phyloP scores from a whole-genome alignment of 306 rosid genomes.

The Pyrus pyrifolia region DNA sequence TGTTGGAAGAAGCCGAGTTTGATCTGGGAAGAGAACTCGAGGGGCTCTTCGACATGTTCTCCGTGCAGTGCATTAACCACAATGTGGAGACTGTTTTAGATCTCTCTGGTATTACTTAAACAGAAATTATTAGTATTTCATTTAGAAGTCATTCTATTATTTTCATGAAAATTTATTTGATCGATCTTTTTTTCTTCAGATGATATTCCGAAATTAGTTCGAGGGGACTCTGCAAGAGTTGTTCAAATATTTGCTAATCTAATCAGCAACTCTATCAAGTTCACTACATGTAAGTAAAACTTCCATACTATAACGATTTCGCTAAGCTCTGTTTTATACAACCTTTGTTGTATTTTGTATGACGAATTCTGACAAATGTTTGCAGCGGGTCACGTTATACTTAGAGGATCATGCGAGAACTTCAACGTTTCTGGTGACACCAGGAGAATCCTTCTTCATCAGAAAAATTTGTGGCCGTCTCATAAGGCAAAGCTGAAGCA shows the following conservation, averaged over 20 bases:
- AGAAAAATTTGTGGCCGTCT: constrained; percentile 43
- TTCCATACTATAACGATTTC: background rate
- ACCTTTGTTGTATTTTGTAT: background rate
- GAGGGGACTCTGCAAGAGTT: constrained; percentile 95
- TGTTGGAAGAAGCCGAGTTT: constrained; percentile 88
- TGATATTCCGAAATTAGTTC: constrained; percentile 84
- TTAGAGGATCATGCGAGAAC: constrained; percentile 84
- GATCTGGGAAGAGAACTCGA: constrained; percentile 95
- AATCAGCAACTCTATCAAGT: constrained; percentile 94
- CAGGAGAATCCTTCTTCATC: constrained; percentile 39
- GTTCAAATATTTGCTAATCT: constrained; percentile 94
- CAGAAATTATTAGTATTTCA: background rate
- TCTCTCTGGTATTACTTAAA: constrained; percentile 62
- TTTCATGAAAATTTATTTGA: constrained; percentile 8
- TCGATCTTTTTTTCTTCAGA: constrained; percentile 38
- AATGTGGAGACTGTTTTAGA: constrained; percentile 93
- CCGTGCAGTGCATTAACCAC: constrained; percentile 95
- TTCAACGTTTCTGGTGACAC: constrained; percentile 27
- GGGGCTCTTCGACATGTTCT: constrained; percentile 97
- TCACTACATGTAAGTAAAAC: constrained; percentile 72
- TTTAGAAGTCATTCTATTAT: background rate
- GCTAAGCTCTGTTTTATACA: background rate
- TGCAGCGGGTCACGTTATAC: constrained; percentile 93
- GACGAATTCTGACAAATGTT: constrained; percentile 18
- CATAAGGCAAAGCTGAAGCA: constrained; percentile 60